phyloP scores from a whole-genome alignment of 257 asterid genomes.

The Rehmannia glutinosa region DNA sequence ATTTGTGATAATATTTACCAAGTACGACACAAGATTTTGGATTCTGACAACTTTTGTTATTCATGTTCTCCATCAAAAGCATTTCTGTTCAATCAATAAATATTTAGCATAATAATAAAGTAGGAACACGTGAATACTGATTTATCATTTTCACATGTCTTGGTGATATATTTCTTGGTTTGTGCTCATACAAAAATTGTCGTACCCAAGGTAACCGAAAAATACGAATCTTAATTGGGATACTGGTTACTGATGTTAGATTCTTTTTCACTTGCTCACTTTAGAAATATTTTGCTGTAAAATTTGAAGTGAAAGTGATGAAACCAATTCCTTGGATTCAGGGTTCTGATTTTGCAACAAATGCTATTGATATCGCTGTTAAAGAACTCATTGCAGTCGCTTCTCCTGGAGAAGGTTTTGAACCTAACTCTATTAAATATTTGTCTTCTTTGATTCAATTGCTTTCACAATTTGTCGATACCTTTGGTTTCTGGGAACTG shows the following conservation, averaged over 20 bases:
- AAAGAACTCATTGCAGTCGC: constrained; percentile 69
- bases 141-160: neutral
- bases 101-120: neutral
- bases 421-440: neutral
- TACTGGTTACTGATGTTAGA: neutral
- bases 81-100: neutral
- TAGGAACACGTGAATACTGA: constrained; percentile 8
- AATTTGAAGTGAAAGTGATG: constrained; percentile 2
- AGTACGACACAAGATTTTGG: neutral
- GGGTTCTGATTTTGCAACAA: constrained; percentile 66
- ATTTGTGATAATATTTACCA: neutral
- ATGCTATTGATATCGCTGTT: constrained; percentile 66
- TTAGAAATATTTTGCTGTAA: neutral
- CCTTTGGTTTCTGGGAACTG: constrained; percentile 8
- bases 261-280: neutral
- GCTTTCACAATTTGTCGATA: constrained; percentile 1
- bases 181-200: neutral
- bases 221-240: neutral
- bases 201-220: neutral
- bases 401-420: constrained; percentile 58
- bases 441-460: constrained; percentile 9
- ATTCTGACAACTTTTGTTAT: neutral
- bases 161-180: neutral
- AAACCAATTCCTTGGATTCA: constrained; percentile 28
- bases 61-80: neutral